phyloP scores from a whole-genome alignment of 1,284 basidiomycete genomes.

The Inonotus hispidus region DNA sequence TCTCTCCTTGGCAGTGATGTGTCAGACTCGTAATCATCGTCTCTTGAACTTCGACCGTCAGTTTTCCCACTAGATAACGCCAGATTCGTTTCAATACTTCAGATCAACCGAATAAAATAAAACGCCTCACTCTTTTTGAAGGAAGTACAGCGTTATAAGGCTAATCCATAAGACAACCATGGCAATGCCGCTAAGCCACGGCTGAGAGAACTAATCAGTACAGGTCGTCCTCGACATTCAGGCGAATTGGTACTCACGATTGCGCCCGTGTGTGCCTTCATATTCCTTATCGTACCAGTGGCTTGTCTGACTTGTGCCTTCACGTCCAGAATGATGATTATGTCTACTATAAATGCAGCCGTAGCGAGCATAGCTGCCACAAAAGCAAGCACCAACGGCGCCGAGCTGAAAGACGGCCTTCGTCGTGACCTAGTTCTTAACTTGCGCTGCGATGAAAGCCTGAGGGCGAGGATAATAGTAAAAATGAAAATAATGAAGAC shows the following conservation, averaged over 20 bases:
- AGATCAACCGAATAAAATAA: background rate
- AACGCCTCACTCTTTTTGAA: background rate
- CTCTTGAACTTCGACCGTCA: background rate
- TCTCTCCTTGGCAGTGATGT: background rate
- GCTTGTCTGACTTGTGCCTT: slow-evolving; percentile 1
- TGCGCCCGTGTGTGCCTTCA: background rate
- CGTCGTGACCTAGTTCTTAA: background rate
- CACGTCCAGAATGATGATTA: slow-evolving; percentile 2
- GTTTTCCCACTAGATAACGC: background rate
- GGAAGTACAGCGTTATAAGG: background rate
- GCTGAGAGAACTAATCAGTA: slow-evolving; percentile 1
- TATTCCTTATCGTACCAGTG: background rate
- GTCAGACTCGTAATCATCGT: background rate
- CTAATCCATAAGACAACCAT: slow-evolving; percentile 6
- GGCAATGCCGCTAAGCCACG: slow-evolving; percentile 4
- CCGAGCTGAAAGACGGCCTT: slow-evolving; percentile 9
- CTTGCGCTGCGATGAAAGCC: slow-evolving; percentile 5
- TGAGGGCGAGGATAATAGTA: background rate
- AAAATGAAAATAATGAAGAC: slow-evolving; percentile 12
- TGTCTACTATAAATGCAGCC: slow-evolving; percentile 8
- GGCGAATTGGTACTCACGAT: background rate
- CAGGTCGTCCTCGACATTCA: background rate
- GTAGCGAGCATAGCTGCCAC: background rate
- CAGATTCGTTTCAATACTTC: background rate
- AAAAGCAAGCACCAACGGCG: slow-evolving; percentile 3